Evolutionary conservation across 2,329 filamentous ascomycete species (phyloP), one percentile per base, ranked within the genome.

Genomic region (Metarhizium anisopliae): DNA sequence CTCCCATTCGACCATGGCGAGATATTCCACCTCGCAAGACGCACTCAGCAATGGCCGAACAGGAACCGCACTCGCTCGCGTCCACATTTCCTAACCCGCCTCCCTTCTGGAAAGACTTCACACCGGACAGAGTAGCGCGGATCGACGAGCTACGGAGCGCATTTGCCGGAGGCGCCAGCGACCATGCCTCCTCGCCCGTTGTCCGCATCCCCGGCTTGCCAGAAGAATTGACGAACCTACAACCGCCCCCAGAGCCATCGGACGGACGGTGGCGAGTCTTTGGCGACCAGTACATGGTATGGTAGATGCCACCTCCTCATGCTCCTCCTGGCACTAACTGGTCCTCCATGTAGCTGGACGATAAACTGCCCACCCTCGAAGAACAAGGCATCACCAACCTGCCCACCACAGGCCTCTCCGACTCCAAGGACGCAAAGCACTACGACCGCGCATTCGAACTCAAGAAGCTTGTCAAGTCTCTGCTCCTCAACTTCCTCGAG

Each of bases 21-120:
- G 32, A 35, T 11, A 11, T 7, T 35, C 32, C 32, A 35, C 25
- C 25, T 25, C 3, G 25, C 25, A 25, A 25, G 25, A 25, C 25
- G 4, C 42, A 45, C 42, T 14, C n/a, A 10, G n/a, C 54, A 47
- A 90, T 89, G 86, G 83, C 82, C 56, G 84, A 74, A 53, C 75
- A 77, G 57, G 74, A 74, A 56, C 66, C 72, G 10, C 69, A 71
- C 40, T 74, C 76, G 50, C 70, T 80, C 63, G 78, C 84, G 30
- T 83, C 87, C 29, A 83, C 86, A 45, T 96, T 91, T 68, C 93
- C 94, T 29, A 83, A 87, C 53, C 94, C 94, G 30, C 94, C 94
- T 30, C 85, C 87, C 1, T 95, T 96, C 74, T 97, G 89, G 85
- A 86, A 87, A 62, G 80, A 89, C 68, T 97, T 97, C 72, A 96